These are phyloP conservation scores for Pyrenophora tritici-repentis DNA, from an alignment of 2,329 filamentous ascomycete species.

Conservation along the genomic window DNA sequence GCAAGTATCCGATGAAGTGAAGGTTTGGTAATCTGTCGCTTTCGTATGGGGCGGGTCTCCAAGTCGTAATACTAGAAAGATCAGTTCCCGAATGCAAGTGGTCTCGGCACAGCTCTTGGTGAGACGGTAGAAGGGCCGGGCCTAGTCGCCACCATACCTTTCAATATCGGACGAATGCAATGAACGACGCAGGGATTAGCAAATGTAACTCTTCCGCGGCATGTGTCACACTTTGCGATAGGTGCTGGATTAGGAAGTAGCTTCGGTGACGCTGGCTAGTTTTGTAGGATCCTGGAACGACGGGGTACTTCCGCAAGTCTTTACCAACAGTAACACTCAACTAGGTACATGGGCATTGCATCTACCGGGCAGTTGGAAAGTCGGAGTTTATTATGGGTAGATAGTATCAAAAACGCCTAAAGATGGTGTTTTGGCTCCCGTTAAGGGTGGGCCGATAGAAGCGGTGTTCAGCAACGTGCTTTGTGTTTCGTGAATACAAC, in stretches of 20 bases:
- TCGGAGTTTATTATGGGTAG: slow-evolving; percentile 28
- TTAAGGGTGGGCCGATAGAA: slow-evolving; percentile 25
- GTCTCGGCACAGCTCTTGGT: slow-evolving; percentile 26
- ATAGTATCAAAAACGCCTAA: slow-evolving; percentile 28
- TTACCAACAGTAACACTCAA: slow-evolving; percentile 6
- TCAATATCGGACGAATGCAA: slow-evolving; percentile 29
- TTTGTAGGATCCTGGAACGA: slow-evolving; percentile 7
- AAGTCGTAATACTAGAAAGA: slow-evolving; percentile 36
- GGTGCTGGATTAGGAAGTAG: slow-evolving; percentile 13
- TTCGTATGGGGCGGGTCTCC: slow-evolving; percentile 18
- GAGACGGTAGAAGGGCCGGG: slow-evolving; percentile 29
- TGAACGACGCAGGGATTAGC: slow-evolving; percentile 24
- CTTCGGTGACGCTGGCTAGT: slow-evolving; percentile 13
- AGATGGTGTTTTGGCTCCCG: slow-evolving; percentile 22
- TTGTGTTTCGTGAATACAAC: slow-evolving; percentile 25
- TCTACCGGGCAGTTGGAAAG: slow-evolving; percentile 4
- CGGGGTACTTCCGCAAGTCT: slow-evolving; percentile 16
- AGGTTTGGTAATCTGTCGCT: slow-evolving; percentile 16
- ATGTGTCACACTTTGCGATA: slow-evolving; percentile 26
- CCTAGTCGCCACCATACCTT: slow-evolving; percentile 35
- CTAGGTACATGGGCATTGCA: neutral
- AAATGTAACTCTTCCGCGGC: slow-evolving; percentile 22
- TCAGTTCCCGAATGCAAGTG: slow-evolving; percentile 27
- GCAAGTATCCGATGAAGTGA: slow-evolving; percentile 22
- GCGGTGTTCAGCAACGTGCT: slow-evolving; percentile 22